These are phyloP conservation scores for Trichoderma aggressivum DNA, from an alignment of 2,329 filamentous ascomycete species.

Conservation along the genomic window DNA sequence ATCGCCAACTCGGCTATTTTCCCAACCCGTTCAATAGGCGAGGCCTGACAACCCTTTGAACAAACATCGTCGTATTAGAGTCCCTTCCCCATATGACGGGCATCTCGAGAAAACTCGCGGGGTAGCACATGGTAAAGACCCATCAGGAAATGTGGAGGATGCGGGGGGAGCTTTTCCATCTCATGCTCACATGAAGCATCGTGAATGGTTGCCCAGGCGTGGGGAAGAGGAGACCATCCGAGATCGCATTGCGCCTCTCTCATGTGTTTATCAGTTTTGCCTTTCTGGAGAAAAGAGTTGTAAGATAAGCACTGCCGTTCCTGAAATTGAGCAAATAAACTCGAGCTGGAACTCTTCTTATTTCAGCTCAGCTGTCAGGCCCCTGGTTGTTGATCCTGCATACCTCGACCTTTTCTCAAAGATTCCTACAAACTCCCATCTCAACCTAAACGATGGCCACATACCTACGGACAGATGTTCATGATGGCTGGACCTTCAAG, in stretches of 20 bases:
- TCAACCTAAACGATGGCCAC: not conserved
- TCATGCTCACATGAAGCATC: not conserved
- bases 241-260: not conserved
- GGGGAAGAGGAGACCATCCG: not conserved
- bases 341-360: not conserved
- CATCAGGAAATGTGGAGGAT: not conserved
- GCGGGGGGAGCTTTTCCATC: not conserved
- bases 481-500: not conserved
- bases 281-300: not conserved
- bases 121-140: not conserved
- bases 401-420: not conserved
- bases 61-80: not conserved
- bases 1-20: conserved; percentile 4
- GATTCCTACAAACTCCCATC: not conserved
- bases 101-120: not conserved
- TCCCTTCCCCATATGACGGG: not conserved
- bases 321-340: not conserved
- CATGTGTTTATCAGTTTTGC: not conserved
- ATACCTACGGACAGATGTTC: not conserved
- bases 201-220: not conserved
- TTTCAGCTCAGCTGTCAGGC: not conserved
- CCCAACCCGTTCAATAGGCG: not conserved
- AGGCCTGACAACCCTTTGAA: not conserved
- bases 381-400: not conserved
- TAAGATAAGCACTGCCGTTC: not conserved